phyloP scores from a whole-genome alignment of 495 filamentous ascomycete species.

The Penicillium antarcticum region DNA sequence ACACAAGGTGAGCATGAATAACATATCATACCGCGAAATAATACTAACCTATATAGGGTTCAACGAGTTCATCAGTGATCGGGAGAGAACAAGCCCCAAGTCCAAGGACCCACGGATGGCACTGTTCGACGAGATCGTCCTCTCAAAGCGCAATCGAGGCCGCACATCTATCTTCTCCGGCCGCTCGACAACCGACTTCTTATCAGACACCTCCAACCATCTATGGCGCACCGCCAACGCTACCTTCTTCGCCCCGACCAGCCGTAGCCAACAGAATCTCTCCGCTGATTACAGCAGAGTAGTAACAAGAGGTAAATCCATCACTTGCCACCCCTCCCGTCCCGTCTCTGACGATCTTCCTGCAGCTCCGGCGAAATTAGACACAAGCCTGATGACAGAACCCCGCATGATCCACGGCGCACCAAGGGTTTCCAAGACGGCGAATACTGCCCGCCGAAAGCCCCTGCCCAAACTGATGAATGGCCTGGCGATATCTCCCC shows the following conservation, averaged over 20 bases:
- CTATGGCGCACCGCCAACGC: conserved; percentile 89
- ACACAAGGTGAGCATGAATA: conserved; percentile 69
- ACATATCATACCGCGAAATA: neutral
- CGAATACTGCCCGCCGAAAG: conserved; percentile 61
- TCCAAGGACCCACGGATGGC: conserved; percentile 66
- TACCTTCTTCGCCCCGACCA: conserved; percentile 61
- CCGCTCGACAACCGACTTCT: conserved; percentile 60
- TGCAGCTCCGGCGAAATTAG: conserved; percentile 77
- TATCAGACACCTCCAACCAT: conserved; percentile 84
- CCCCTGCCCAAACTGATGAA: conserved; percentile 70
- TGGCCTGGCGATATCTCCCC: conserved; percentile 46
- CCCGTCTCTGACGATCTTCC: conserved; percentile 10
- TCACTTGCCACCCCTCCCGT: neutral
- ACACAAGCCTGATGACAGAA: conserved; percentile 84
- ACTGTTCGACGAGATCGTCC: conserved; percentile 92
- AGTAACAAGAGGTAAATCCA: conserved; percentile 53
- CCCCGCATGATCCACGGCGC: conserved; percentile 73
- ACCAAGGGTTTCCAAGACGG: conserved; percentile 60
- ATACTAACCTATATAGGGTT: conserved; percentile 56
- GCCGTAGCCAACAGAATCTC: conserved; percentile 54
- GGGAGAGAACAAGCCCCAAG: conserved; percentile 56
- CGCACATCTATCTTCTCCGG: conserved; percentile 49
- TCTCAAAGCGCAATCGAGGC: conserved; percentile 89
- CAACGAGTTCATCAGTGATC: conserved; percentile 94
- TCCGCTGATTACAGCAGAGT: conserved; percentile 62